phyloP scores from a whole-genome alignment of 2,329 filamentous ascomycete species.

The Orbilia oligospora region DNA sequence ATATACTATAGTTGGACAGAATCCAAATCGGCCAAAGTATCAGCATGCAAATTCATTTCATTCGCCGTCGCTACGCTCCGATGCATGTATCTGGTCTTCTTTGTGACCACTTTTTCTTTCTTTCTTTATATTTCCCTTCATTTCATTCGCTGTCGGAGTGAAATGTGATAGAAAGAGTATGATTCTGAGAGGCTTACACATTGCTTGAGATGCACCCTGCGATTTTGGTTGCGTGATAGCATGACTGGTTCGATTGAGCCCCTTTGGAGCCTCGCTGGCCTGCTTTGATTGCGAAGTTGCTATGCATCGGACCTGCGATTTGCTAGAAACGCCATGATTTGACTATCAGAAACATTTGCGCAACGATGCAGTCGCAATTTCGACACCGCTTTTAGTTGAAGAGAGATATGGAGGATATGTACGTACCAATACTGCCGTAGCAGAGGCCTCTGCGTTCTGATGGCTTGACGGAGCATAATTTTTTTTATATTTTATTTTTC shows the following conservation, averaged over 20 bases:
- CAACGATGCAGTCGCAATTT: conserved; percentile 19
- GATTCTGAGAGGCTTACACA: conserved; percentile 70
- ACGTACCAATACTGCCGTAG: conserved; percentile 51
- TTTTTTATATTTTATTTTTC: conserved; percentile 2
- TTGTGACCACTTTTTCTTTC: not conserved
- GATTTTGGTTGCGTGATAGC: conserved; percentile 96
- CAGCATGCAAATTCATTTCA: conserved; percentile 6
- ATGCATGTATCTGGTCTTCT: not conserved
- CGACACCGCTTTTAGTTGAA: not conserved
- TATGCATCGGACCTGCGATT: conserved; percentile 55
- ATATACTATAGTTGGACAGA: conserved; percentile 73
- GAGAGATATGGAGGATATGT: not conserved
- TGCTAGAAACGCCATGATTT: conserved; percentile 33
- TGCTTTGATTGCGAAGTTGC: conserved; percentile 52
- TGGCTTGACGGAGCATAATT: conserved; percentile 58
- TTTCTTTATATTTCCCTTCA: not conserved
- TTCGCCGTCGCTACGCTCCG: conserved; percentile 11
- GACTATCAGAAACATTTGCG: conserved; percentile 34
- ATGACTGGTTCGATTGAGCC: conserved; percentile 84
- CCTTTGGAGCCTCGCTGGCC: conserved; percentile 50
- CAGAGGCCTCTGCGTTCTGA: conserved; percentile 48
- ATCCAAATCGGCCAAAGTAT: conserved; percentile 8
- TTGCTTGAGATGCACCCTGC: conserved; percentile 97
- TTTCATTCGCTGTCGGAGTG: not conserved
- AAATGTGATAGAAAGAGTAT: conserved; percentile 5